Evolutionary conservation across 2,329 filamentous ascomycete species (phyloP).

Genomic region (Daldinia sp.): DNA sequence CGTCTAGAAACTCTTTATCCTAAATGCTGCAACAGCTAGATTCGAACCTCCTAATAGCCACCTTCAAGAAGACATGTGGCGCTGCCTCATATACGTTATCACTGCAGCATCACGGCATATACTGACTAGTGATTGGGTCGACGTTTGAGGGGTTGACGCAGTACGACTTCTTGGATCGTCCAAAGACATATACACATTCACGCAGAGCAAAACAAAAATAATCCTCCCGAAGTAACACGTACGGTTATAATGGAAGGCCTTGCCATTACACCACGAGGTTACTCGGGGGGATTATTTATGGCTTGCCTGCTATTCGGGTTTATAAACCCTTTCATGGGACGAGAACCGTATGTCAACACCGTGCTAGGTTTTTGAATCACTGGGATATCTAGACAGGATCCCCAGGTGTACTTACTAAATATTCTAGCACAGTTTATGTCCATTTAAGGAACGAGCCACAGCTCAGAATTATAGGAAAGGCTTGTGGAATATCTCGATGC

Average conservation of each 20-base stretch:
- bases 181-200: neutral
- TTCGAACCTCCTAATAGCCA: neutral
- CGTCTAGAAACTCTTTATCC: neutral
- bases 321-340: neutral
- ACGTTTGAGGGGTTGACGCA: neutral
- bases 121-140: neutral
- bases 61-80: neutral
- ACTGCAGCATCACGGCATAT: neutral
- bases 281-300: neutral
- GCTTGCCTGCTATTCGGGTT: neutral
- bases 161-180: neutral
- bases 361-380: neutral
- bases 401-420: neutral
- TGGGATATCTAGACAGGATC: neutral
- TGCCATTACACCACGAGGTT: slow-evolving; percentile 1
- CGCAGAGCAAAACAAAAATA: neutral
- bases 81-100: neutral
- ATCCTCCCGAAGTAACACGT: neutral
- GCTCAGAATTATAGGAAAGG: neutral
- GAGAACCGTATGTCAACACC: neutral
- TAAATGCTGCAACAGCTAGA: neutral
- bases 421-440: too few relatives aligned
- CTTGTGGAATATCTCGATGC: too few relatives aligned
- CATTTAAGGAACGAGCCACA: neutral
- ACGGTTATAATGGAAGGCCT: neutral